Percentiles rank a stretch among this genome's conserved stretches.
Conservation (phyloP, 2,329 filamentous ascomycete genomes). For the Ambrosiella cleistominuta region DNA sequence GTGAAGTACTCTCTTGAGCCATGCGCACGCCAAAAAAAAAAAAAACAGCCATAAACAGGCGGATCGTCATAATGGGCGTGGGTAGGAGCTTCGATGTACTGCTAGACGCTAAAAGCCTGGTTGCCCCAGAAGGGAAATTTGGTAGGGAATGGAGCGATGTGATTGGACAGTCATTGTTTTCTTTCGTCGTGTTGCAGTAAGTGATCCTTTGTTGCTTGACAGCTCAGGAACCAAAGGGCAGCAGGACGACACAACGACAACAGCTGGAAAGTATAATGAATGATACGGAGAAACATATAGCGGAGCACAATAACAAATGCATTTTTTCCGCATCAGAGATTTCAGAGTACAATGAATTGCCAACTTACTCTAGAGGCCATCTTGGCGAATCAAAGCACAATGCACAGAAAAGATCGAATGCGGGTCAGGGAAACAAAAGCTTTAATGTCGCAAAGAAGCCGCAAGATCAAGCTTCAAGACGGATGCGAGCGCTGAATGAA, state of each 20-base stretch:
- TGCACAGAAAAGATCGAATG: neutral
- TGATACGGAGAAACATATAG: neutral
- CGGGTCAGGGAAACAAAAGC: neutral
- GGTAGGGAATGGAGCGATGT: constrained; percentile 1
- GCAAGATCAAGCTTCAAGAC: neutral
- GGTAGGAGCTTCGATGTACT: neutral
- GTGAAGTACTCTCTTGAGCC: neutral
- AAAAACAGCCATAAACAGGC: neutral
- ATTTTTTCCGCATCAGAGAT: neutral
- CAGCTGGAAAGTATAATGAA: neutral
- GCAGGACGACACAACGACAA: neutral
- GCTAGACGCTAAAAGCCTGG: constrained; percentile 2
- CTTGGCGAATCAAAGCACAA: neutral
- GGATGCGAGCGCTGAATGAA: neutral
- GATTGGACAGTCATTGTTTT: constrained; percentile 8
- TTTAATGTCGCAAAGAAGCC: neutral
- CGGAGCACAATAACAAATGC: neutral
- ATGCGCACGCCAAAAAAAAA: neutral
- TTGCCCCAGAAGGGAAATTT: constrained; percentile 12
- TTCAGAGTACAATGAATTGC: neutral
- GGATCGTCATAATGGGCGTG: neutral
- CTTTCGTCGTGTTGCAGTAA: neutral
- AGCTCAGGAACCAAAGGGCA: neutral
- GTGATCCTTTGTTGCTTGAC: constrained; percentile 5
- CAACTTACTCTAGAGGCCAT: constrained; percentile 9